Evolutionary conservation across 2,329 filamentous ascomycete species (phyloP).

Genomic region (Fusarium sacchari): DNA sequence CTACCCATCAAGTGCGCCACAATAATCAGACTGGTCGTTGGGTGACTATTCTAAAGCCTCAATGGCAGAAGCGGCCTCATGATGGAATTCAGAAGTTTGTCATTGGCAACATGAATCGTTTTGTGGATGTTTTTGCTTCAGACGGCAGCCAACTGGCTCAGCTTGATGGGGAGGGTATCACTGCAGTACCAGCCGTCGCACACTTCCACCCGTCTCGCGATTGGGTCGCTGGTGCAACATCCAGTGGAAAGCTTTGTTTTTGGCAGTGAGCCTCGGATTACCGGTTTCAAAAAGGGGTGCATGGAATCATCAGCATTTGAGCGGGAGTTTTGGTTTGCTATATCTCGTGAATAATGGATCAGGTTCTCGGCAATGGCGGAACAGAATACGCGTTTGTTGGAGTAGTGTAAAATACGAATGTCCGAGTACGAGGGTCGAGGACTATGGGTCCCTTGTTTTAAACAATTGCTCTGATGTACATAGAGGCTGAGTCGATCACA

Average conservation of each 20-base stretch:
- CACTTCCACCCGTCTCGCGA: constrained; percentile 88
- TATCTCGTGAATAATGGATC: constrained; percentile 3
- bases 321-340: constrained; percentile 35
- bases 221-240: constrained; percentile 93
- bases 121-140: constrained; percentile 88
- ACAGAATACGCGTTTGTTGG: constrained; percentile 1
- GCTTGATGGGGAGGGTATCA: constrained; percentile 87
- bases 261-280: constrained; percentile 73
- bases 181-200: constrained; percentile 91
- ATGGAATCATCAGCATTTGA: constrained; percentile 16
- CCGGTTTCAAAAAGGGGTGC: background rate
- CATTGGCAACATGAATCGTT: constrained; percentile 97
- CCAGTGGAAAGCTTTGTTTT: constrained; percentile 89
- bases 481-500: constrained; percentile 28
- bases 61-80: constrained; percentile 85
- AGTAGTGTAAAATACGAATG: background rate
- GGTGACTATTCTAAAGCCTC: constrained; percentile 84
- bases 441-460: background rate
- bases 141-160: constrained; percentile 90
- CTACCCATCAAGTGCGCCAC: constrained; percentile 75
- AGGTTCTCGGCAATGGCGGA: background rate
- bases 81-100: constrained; percentile 88
- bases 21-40: constrained; percentile 97
- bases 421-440: constrained; percentile 11
- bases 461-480: constrained; percentile 6